Percentiles rank a stretch among this genome's conserved stretches.
Conservation (phyloP, 768 basidiomycete species). For the Calvatia gigantea region DNA sequence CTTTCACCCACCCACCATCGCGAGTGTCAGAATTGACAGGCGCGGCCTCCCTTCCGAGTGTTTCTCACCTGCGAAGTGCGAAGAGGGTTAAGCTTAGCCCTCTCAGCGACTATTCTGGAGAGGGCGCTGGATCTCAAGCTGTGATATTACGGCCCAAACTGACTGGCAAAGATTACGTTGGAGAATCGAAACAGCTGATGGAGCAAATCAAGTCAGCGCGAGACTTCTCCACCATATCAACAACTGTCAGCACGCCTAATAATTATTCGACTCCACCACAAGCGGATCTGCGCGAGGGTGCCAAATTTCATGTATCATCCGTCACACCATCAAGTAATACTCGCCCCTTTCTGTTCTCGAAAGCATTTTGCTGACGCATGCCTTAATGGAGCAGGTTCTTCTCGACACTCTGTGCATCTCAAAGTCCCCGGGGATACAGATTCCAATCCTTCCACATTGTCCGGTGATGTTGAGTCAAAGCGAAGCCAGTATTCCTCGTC, state of each 20-base stretch:
- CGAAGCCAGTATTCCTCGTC: slow-evolving; percentile 52
- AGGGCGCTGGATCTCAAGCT: slow-evolving; percentile 43
- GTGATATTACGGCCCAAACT: slow-evolving; percentile 46
- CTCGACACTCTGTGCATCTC: slow-evolving; percentile 28
- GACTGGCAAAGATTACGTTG: slow-evolving; percentile 65
- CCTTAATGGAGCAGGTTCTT: slow-evolving; percentile 21
- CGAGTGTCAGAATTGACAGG: slow-evolving; percentile 41
- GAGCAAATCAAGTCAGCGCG: slow-evolving; percentile 74
- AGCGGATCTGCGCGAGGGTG: slow-evolving; percentile 10
- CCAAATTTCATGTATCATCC: slow-evolving; percentile 3
- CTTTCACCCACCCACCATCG: slow-evolving; percentile 41
- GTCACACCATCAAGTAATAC: background rate
- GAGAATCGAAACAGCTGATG: slow-evolving; percentile 76
- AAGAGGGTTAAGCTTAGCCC: slow-evolving; percentile 83
- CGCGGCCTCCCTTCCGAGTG: slow-evolving; percentile 29
- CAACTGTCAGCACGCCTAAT: slow-evolving; percentile 42
- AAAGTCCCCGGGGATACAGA: slow-evolving; percentile 27
- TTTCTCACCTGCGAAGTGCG: slow-evolving; percentile 62
- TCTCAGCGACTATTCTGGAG: slow-evolving; percentile 51
- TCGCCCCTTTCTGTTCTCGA: slow-evolving; percentile 6
- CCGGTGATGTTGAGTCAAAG: slow-evolving; percentile 29
- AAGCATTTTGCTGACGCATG: background rate
- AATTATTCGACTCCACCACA: slow-evolving; percentile 20
- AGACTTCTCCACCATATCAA: slow-evolving; percentile 75
- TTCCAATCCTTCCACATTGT: slow-evolving; percentile 25